A percentile compares a stretch with the other conserved stretches of the same genome.
phyloP scores from a whole-genome alignment of 1,139 yeast genomes.

The Pichia sp. region DNA sequence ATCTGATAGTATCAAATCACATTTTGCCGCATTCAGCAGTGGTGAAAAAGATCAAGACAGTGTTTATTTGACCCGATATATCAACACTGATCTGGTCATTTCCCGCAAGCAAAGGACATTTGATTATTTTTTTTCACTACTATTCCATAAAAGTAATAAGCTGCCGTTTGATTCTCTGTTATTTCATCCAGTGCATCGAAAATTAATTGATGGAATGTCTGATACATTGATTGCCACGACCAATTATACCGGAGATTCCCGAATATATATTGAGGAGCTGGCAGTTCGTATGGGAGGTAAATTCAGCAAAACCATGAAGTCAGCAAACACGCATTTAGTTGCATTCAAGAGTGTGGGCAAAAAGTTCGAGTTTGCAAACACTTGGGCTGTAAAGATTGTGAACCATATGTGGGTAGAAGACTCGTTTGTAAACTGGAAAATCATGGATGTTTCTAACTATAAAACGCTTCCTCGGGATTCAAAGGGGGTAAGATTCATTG shows the following conservation, averaged over 20 bases:
- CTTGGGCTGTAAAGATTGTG: constrained; percentile 57
- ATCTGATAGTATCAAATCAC: not conserved
- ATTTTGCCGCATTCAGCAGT: not conserved
- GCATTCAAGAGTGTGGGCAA: constrained; percentile 67
- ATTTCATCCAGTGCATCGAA: constrained; percentile 65
- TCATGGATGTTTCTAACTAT: constrained; percentile 37
- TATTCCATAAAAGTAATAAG: constrained; percentile 4
- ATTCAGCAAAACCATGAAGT: constrained; percentile 65
- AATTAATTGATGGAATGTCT: constrained; percentile 50
- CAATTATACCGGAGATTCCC: constrained; percentile 80
- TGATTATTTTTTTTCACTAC: constrained; percentile 13
- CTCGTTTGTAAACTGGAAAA: constrained; percentile 46
- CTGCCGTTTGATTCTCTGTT: constrained; percentile 36
- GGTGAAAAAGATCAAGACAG: not conserved
- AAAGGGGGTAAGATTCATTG: constrained; percentile 45
- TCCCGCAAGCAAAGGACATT: constrained; percentile 8
- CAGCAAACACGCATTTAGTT: constrained; percentile 63
- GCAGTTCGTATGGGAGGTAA: constrained; percentile 69
- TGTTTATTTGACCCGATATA: constrained; percentile 1
- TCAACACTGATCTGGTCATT: not conserved
- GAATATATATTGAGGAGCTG: constrained; percentile 65
- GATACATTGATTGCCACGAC: constrained; percentile 61
- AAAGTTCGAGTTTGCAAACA: constrained; percentile 68
- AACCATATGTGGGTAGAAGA: constrained; percentile 94
- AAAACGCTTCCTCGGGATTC: constrained; percentile 30